phyloP scores from a whole-genome alignment of 2,329 filamentous ascomycete genomes.

The Colletotrichum sp. region DNA sequence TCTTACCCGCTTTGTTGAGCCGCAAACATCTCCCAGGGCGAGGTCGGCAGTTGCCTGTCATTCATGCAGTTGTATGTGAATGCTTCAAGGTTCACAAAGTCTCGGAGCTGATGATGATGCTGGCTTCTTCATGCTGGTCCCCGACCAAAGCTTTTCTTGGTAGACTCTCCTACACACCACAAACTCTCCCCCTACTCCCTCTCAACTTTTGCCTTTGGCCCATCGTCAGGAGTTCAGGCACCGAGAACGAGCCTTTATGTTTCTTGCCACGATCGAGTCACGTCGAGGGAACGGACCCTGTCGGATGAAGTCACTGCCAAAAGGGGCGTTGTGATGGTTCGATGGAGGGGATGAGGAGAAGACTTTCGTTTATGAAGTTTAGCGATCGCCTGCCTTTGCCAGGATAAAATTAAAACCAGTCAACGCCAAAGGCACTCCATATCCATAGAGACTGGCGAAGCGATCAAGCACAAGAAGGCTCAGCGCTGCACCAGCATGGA shows the following conservation, averaged over 20 bases:
- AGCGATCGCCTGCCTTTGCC: background rate
- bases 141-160: background rate
- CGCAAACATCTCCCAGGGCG: background rate
- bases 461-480: background rate
- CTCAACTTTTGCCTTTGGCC: background rate
- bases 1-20: background rate
- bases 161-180: background rate
- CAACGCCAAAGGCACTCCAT: background rate
- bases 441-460: background rate
- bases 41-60: background rate
- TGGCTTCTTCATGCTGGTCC: conserved; percentile 6
- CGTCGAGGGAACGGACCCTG: background rate
- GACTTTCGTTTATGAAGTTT: background rate
- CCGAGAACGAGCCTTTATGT: background rate
- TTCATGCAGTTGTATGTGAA: background rate
- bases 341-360: background rate
- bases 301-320: background rate
- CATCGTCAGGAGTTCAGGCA: background rate
- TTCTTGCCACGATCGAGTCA: background rate
- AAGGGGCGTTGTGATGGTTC: background rate
- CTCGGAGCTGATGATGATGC: background rate
- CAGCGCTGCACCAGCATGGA: background rate
- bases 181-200: background rate
- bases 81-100: background rate
- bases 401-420: background rate